Conservation (phyloP, 2,329 filamentous ascomycete species). For the Cercospora citrullina region DNA sequence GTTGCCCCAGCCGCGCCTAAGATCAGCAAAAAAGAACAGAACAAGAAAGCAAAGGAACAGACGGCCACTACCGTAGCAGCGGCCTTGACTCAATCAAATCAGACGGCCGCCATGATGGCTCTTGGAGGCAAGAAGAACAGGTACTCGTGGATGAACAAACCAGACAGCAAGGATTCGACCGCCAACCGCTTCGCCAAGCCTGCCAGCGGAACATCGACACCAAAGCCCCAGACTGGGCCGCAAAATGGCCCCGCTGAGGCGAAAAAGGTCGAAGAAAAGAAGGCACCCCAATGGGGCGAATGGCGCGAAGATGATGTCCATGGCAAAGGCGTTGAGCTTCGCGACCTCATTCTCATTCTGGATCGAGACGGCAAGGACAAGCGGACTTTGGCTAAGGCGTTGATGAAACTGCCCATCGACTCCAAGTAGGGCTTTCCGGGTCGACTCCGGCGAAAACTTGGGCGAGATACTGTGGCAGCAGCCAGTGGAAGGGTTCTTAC, state of each 20-base stretch:
- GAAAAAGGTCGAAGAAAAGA: slow-evolving; percentile 25
- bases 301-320: slow-evolving; percentile 71
- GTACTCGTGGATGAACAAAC: slow-evolving; percentile 72
- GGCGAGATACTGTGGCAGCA: neutral
- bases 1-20: slow-evolving; percentile 55
- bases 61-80: slow-evolving; percentile 45
- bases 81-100: slow-evolving; percentile 73
- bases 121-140: slow-evolving; percentile 64
- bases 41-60: slow-evolving; percentile 69
- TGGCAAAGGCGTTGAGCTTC: slow-evolving; percentile 76
- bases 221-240: slow-evolving; percentile 23
- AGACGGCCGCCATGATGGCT: slow-evolving; percentile 74
- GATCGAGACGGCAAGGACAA: slow-evolving; percentile 73
- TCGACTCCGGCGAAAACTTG: neutral
- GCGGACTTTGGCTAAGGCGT: slow-evolving; percentile 60
- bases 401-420: slow-evolving; percentile 25
- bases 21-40: slow-evolving; percentile 85
- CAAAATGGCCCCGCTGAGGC: slow-evolving; percentile 18
- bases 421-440: neutral
- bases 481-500: neutral
- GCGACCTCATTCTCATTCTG: slow-evolving; percentile 77
- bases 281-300: slow-evolving; percentile 39
- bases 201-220: slow-evolving; percentile 32
- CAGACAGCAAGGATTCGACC: slow-evolving; percentile 57
- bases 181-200: slow-evolving; percentile 44